A percentile compares a stretch with the other conserved stretches of the same genome.
Conservation (phyloP, 345 rosid genomes). For the Noccaea caerulescens region DNA sequence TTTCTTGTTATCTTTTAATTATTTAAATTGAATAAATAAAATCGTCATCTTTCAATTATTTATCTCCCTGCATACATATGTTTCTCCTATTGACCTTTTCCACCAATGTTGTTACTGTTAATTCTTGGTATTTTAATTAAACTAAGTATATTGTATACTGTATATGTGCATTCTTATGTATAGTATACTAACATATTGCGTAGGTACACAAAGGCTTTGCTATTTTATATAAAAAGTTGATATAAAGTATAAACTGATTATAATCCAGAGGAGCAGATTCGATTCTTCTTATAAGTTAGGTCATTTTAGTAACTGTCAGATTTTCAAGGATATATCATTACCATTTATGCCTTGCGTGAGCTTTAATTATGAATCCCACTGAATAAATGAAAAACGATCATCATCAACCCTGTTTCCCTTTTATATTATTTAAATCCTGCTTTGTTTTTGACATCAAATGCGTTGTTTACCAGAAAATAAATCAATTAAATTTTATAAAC, state of each 20-base stretch:
- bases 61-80: too few species aligned
- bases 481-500: background rate
- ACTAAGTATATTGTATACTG: too few species aligned
- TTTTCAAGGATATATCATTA: slow-evolving; percentile 26
- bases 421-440: background rate
- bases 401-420: background rate
- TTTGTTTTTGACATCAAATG: too few species aligned
- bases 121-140: too few species aligned
- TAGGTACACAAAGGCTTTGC: slow-evolving; percentile 16
- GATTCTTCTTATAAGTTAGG: slow-evolving; percentile 24
- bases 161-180: background rate
- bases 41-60: background rate
- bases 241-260: slow-evolving; percentile 3
- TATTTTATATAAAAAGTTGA: background rate
- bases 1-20: background rate
- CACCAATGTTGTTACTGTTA: too few species aligned
- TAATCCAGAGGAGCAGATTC: slow-evolving; percentile 42
- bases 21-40: background rate
- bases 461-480: background rate
- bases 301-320: slow-evolving; percentile 20
- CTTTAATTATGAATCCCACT: slow-evolving; percentile 26
- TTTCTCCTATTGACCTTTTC: too few species aligned
- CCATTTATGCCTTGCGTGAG: slow-evolving; percentile 32
- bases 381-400: background rate
- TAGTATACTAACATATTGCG: background rate